Conservation (phyloP, 208 protist species). For the Leishmania guyanensis region DNA sequence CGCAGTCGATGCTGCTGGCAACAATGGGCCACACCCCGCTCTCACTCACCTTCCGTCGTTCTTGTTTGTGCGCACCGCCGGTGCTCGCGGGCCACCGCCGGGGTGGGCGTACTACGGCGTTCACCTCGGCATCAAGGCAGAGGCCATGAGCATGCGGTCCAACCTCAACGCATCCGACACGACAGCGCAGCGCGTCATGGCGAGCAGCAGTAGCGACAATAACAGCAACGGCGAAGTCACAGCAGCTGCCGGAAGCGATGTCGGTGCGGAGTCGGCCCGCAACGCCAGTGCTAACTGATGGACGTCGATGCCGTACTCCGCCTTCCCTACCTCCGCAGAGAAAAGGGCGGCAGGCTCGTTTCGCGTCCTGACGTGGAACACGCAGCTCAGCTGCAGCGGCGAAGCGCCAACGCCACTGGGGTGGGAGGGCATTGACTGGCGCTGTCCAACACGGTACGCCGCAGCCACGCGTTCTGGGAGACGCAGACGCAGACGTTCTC, state of each 20-base stretch:
- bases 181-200: constrained; percentile 11
- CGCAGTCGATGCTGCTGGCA: neutral
- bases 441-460: constrained; percentile 52
- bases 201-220: neutral
- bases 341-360: constrained; percentile 19
- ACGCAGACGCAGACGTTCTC: constrained; percentile 56
- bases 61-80: constrained; percentile 53
- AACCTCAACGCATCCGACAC: constrained; percentile 32
- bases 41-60: constrained; percentile 59
- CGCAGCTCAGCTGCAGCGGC: constrained; percentile 56
- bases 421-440: constrained; percentile 61
- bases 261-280: neutral
- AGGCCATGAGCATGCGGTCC: constrained; percentile 63
- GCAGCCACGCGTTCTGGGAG: constrained; percentile 45
- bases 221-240: neutral
- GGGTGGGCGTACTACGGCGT: constrained; percentile 71
- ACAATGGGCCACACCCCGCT: constrained; percentile 42
- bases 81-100: constrained; percentile 49
- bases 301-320: constrained; percentile 28
- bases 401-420: constrained; percentile 55
- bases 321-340: constrained; percentile 8
- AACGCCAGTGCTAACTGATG: constrained; percentile 4
- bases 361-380: constrained; percentile 59
- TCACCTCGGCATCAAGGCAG: constrained; percentile 63
- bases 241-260: neutral